Evolutionary conservation across 164 flowering plant species (phyloP).

Genomic region (Amborella trichopoda): DNA sequence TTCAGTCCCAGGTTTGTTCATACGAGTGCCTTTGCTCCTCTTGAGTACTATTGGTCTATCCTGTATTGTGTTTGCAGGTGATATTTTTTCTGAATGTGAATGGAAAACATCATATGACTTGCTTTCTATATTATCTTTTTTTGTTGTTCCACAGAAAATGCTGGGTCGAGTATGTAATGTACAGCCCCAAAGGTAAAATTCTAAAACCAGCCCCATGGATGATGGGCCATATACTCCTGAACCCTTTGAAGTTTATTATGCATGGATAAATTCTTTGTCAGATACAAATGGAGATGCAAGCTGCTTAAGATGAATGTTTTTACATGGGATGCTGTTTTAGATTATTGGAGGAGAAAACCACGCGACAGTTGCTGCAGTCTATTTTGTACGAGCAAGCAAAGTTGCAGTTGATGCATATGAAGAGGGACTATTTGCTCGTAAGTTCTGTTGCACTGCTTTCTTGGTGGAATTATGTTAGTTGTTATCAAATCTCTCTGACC

Average conservation of each 20-base stretch:
- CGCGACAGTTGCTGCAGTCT: too few species aligned
- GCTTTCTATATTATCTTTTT: neutral
- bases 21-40: neutral
- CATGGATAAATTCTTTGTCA: too few species aligned
- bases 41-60: neutral
- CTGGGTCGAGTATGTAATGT: conserved; percentile 8
- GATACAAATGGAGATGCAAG: too few species aligned
- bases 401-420: conserved; percentile 29
- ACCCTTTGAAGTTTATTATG: too few species aligned
- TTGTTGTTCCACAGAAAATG: conserved; percentile 21
- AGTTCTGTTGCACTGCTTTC: conserved; percentile 2
- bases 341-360: too few species aligned
- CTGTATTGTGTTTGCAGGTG: neutral
- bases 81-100: neutral
- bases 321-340: too few species aligned
- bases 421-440: conserved; percentile 45
- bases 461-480: neutral
- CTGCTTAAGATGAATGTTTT: too few species aligned
- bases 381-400: conserved; percentile 46
- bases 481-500: neutral
- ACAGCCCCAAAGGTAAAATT: conserved; percentile 31
- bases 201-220: neutral
- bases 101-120: neutral
- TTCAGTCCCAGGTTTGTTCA: conserved; percentile 41
- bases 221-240: neutral